These are phyloP conservation scores for Sporothrix brasiliensis DNA, from an alignment of 2,329 filamentous ascomycete genomes.

Conservation along the genomic window DNA sequence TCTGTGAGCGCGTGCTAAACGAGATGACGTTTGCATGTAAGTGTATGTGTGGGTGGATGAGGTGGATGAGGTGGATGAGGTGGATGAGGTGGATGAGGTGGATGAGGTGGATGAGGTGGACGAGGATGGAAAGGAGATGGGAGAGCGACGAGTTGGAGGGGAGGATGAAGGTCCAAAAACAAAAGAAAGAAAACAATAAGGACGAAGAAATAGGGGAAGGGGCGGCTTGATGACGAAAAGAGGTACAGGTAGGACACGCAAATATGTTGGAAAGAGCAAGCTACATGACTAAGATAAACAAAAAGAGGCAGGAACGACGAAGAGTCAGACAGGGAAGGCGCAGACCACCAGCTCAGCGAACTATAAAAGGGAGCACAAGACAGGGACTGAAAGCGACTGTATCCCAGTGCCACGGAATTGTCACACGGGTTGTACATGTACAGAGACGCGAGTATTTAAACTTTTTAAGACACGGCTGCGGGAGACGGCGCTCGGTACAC, in stretches of 20 bases:
- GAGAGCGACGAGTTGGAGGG: neutral
- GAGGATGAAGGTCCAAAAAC: neutral
- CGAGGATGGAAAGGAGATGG: neutral
- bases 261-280: neutral
- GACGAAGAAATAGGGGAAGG: neutral
- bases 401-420: constrained; percentile 13
- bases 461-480: constrained; percentile 25
- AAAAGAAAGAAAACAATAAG: neutral
- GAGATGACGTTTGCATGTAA: constrained; percentile 2
- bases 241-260: neutral
- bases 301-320: neutral
- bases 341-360: neutral
- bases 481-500: neutral
- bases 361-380: neutral
- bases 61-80: neutral
- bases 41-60: neutral
- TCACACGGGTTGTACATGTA: constrained; percentile 18
- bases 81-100: neutral
- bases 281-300: neutral
- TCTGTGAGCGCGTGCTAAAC: neutral
- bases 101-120: neutral
- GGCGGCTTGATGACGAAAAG: neutral
- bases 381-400: neutral
- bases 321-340: neutral
- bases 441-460: constrained; percentile 21